phyloP scores from a whole-genome alignment of 2,329 filamentous ascomycete genomes.

The Epichloe scottii region DNA sequence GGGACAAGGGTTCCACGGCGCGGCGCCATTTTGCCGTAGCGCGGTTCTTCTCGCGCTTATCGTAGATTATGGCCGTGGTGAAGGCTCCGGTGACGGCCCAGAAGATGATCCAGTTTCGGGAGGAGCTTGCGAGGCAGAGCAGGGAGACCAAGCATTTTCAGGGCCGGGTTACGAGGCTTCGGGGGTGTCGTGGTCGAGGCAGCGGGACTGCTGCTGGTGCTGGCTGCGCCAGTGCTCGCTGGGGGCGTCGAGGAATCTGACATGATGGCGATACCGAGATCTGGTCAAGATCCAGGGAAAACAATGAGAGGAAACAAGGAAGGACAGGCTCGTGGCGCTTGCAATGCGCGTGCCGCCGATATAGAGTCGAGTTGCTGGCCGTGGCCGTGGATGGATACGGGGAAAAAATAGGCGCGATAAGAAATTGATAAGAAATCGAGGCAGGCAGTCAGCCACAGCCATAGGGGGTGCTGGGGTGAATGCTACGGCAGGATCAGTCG shows the following conservation, averaged over 20 bases:
- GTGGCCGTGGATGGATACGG: background rate
- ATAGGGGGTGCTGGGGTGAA: background rate
- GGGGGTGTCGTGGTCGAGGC: constrained; percentile 16
- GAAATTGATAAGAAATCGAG: background rate
- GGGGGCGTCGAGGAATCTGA: background rate
- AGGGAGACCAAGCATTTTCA: constrained; percentile 74
- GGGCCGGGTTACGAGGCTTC: constrained; percentile 51
- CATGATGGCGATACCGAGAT: background rate
- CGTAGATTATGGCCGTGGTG: constrained; percentile 74
- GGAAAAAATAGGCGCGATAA: constrained; percentile 15
- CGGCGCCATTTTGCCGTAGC: constrained; percentile 78
- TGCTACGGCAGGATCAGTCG: too few relatives aligned
- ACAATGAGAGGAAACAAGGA: background rate
- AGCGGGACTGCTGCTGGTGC: background rate
- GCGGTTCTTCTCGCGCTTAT: constrained; percentile 78
- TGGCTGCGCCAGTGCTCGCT: constrained; percentile 4
- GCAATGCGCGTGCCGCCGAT: background rate
- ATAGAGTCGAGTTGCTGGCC: background rate
- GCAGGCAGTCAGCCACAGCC: background rate
- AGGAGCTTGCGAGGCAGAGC: constrained; percentile 75
- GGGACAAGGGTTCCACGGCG: constrained; percentile 71
- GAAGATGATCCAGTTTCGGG: constrained; percentile 97
- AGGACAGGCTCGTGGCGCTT: constrained; percentile 1
- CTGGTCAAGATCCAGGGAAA: background rate
- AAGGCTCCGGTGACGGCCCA: constrained; percentile 67